phyloP scores from a whole-genome alignment of 352 stramenopile genomes.

The Phytophthora idaei region DNA sequence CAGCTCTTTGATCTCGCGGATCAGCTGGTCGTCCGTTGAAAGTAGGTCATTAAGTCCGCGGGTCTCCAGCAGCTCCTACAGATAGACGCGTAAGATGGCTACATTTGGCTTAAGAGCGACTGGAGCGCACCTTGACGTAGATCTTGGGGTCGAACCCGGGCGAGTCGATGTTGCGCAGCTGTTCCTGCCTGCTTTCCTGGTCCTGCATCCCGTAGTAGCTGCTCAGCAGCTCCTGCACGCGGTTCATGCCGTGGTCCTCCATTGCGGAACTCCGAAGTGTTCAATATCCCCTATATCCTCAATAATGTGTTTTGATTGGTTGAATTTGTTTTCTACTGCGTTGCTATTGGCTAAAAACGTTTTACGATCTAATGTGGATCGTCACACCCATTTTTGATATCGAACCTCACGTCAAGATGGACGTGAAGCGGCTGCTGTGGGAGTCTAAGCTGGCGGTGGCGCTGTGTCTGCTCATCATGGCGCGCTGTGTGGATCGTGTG shows the following conservation, averaged over 20 bases:
- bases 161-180: conserved; percentile 78
- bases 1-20: conserved; percentile 93
- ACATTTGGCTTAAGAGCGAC: background rate
- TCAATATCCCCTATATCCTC: background rate
- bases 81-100: conserved; percentile 1
- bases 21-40: conserved; percentile 73
- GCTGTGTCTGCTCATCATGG: conserved; percentile 76
- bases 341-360: background rate
- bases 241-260: conserved; percentile 71
- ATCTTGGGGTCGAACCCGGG: conserved; percentile 67
- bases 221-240: conserved; percentile 90
- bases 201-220: conserved; percentile 89
- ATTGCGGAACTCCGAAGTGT: conserved; percentile 11
- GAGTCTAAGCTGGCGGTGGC: conserved; percentile 87
- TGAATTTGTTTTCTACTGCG: background rate
- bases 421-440: conserved; percentile 78
- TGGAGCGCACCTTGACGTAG: conserved; percentile 68
- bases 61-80: conserved; percentile 62
- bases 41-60: conserved; percentile 78
- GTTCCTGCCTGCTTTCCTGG: conserved; percentile 70
- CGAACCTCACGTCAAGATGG: conserved; percentile 31
- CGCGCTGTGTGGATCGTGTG: conserved; percentile 83
- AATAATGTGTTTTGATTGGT: background rate
- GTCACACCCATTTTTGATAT: conserved; percentile 18
- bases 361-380: background rate